phyloP scores from a whole-genome alignment of 352 stramenopile species.

The Phytopythium kandeliae region DNA sequence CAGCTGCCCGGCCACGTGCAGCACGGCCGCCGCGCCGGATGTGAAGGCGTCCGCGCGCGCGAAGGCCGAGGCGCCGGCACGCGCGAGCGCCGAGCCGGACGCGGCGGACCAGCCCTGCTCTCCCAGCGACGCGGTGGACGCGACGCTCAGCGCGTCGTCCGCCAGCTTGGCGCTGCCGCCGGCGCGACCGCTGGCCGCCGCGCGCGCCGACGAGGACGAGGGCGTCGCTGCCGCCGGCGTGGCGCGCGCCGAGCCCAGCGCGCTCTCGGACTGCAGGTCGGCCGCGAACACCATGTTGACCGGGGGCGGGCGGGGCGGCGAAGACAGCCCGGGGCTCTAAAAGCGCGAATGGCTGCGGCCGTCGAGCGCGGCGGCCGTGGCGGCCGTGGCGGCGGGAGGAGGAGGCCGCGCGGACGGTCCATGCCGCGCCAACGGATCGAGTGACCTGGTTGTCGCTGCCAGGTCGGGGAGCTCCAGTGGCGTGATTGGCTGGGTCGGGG shows the following conservation, averaged over 20 bases:
- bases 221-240: too few species aligned
- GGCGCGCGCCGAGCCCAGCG: conserved; percentile 10
- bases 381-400: too few species aligned
- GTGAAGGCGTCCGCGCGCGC: conserved; percentile 39
- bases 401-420: too few species aligned
- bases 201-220: too few species aligned
- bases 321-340: background rate
- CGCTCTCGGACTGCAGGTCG: conserved; percentile 29
- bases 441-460: background rate
- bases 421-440: too few species aligned
- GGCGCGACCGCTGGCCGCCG: too few species aligned
- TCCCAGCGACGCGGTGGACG: conserved; percentile 20
- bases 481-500: conserved; percentile 14
- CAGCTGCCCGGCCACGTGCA: conserved; percentile 48
- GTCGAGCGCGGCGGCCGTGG: too few species aligned
- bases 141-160: conserved; percentile 21
- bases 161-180: conserved; percentile 14
- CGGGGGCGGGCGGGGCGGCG: background rate
- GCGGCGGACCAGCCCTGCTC: conserved; percentile 6
- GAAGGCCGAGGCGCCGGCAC: conserved; percentile 27
- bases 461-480: background rate
- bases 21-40: conserved; percentile 48
- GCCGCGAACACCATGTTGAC: conserved; percentile 12
- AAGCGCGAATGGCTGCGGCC: background rate
- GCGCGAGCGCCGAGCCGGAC: conserved; percentile 21